Percentiles rank a stretch among this genome's conserved stretches.
Evolutionary conservation across 2,329 filamentous ascomycete species (phyloP).

Genomic region (Chrysosporium keratinophilum): DNA sequence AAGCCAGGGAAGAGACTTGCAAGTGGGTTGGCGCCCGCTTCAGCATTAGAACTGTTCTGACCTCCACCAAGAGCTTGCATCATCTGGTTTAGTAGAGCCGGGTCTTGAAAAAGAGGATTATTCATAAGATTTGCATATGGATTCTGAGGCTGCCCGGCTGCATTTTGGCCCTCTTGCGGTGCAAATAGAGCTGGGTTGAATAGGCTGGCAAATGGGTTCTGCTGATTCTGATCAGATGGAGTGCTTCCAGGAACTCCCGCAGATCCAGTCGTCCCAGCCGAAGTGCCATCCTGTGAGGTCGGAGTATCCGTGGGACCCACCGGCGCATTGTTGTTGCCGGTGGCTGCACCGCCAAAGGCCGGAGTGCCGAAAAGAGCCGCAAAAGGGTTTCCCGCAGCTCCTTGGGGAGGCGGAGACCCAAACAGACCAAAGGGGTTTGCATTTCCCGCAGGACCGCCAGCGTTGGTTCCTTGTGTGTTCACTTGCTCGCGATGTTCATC

Average conservation of each 20-base stretch:
- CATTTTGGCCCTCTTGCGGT: slow-evolving; percentile 19
- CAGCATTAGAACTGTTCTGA: slow-evolving; percentile 21
- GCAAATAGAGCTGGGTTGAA: slow-evolving; percentile 41
- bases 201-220: slow-evolving; percentile 60
- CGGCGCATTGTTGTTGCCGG: background rate
- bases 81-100: slow-evolving; percentile 48
- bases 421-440: slow-evolving; percentile 30
- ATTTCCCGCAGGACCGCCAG: slow-evolving; percentile 17
- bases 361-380: slow-evolving; percentile 46
- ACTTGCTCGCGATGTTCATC: slow-evolving; percentile 32
- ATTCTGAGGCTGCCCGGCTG: slow-evolving; percentile 30
- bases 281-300: slow-evolving; percentile 19
- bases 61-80: slow-evolving; percentile 41
- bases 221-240: slow-evolving; percentile 26
- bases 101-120: slow-evolving; percentile 51
- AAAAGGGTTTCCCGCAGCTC: slow-evolving; percentile 47
- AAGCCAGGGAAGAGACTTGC: slow-evolving; percentile 45
- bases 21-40: slow-evolving; percentile 35
- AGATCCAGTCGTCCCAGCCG: background rate
- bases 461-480: slow-evolving; percentile 22
- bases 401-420: slow-evolving; percentile 20
- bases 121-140: slow-evolving; percentile 37
- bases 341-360: slow-evolving; percentile 19
- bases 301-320: slow-evolving; percentile 16
- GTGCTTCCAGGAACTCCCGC: background rate